Evolutionary conservation across 768 basidiomycete species (phyloP).

Genomic region (Pulveroboletus sp.): DNA sequence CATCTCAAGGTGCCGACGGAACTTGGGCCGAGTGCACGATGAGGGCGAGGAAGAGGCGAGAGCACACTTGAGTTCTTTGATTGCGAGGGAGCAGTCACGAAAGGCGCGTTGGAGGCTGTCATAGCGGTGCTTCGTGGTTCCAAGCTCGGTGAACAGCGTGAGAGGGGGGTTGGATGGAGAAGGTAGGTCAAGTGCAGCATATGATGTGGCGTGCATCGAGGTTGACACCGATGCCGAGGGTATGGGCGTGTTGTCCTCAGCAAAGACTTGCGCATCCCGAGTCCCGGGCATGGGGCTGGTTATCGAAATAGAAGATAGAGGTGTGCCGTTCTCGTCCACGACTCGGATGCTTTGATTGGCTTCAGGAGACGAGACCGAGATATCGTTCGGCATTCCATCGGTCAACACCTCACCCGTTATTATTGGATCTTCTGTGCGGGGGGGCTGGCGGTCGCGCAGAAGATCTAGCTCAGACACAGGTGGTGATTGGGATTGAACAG

Average conservation of each 20-base stretch:
- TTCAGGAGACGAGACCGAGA: neutral
- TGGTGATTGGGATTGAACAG: conserved; percentile 9
- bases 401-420: neutral
- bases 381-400: neutral
- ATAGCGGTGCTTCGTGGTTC: conserved; percentile 47
- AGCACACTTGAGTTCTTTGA: conserved; percentile 49
- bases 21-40: neutral
- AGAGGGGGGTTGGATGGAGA: neutral
- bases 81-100: conserved; percentile 63
- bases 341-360: neutral
- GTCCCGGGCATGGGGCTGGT: neutral
- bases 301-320: neutral
- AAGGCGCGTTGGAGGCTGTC: conserved; percentile 57
- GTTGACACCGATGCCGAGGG: neutral
- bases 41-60: conserved; percentile 11
- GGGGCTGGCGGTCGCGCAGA: neutral
- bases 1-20: conserved; percentile 36
- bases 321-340: neutral
- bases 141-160: conserved; percentile 46
- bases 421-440: neutral
- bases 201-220: neutral
- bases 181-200: neutral
- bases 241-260: neutral
- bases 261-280: neutral
- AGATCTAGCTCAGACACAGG: conserved; percentile 19